Evolutionary conservation across 352 stramenopile genomes (phyloP).

Genomic region (Hyaloperonospora brassicae): DNA sequence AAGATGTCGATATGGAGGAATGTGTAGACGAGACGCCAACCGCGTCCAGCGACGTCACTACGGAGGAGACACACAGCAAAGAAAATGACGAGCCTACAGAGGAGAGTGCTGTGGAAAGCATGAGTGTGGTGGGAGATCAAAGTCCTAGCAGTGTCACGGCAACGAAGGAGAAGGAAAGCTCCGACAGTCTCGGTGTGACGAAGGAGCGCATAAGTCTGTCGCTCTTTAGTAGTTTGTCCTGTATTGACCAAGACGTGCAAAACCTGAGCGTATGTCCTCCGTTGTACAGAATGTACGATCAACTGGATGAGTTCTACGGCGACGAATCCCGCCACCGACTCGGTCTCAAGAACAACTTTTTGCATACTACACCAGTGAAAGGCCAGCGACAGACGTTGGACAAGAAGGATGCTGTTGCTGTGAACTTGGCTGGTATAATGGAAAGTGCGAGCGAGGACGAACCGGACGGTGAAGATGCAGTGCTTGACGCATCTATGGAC

Average conservation of each 20-base stretch:
- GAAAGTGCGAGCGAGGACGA: constrained; percentile 35
- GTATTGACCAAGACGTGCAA: too few relatives aligned
- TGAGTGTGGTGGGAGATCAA: constrained; percentile 3
- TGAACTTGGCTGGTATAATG: constrained; percentile 35
- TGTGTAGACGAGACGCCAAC: too few relatives aligned
- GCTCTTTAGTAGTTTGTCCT: not conserved
- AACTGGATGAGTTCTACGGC: too few relatives aligned
- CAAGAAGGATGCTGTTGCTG: constrained; percentile 1
- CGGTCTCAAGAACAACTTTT: too few relatives aligned
- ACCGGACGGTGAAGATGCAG: constrained; percentile 32
- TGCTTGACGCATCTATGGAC: constrained; percentile 22
- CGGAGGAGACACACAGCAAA: too few relatives aligned
- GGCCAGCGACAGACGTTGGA: too few relatives aligned
- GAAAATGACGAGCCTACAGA: not conserved
- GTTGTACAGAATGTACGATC: too few relatives aligned
- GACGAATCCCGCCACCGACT: too few relatives aligned
- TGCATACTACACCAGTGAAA: too few relatives aligned
- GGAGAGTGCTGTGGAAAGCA: not conserved
- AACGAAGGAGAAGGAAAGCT: constrained; percentile 4
- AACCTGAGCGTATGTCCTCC: too few relatives aligned
- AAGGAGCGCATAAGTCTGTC: constrained; percentile 42
- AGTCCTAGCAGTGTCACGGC: constrained; percentile 2
- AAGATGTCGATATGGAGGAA: constrained; percentile 5
- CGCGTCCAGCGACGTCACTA: too few relatives aligned
- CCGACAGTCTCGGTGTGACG: constrained; percentile 4